Base-by-base conservation (phyloP, 208 protist species). In the Angomonas desouzai region DNA sequence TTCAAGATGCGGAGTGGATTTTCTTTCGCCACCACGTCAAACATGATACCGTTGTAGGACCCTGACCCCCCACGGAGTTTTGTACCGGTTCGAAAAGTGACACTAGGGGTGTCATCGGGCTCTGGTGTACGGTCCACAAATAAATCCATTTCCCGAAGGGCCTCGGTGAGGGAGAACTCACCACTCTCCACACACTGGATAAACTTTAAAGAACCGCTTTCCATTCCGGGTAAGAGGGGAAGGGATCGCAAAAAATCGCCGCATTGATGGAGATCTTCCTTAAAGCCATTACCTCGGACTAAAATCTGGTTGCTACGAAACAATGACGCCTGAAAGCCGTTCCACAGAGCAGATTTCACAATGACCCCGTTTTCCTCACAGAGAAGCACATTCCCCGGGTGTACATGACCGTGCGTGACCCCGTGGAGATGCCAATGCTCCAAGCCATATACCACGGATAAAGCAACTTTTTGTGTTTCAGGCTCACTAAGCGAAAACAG, bases 11-110 rank as follows among this genome's bases (percentile, higher is more conserved):
- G 67, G 18, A 94, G 55, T 10, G 74, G 81, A 18, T 74, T 74
- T 48, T 71, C 72, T 64, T 93, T 87, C 2, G 91, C 81, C 13
- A 96, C 72, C 1, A 96, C 70, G 67, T 96, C 84, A 55, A 96
- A 96, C 87, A 96, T 94, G 64, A 96, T 93, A 10, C 91, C 87
- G 51, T 92, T 89, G 74, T 89, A 93, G 25, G 87, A 94, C 1
- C 84, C 84, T 0, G 85, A 79, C 2, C 80, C 74, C 34, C 76
- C 82, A 2, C 80, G 76, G 33, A 86, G 70, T 56, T 73, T 65
- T 18, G 64, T 55, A 16, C 83, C 81, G 0, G 84, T 91, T 55
- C 66, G 73, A 63, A 93, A 72, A 45, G 76, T 83, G 34, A 85
- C 59, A 20, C 63, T 76, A 3, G 77, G 80, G 3, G 73, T 81